These are phyloP conservation scores for Volutella citrinella DNA, from an alignment of 2,329 filamentous ascomycete genomes.

Conservation along the genomic window DNA sequence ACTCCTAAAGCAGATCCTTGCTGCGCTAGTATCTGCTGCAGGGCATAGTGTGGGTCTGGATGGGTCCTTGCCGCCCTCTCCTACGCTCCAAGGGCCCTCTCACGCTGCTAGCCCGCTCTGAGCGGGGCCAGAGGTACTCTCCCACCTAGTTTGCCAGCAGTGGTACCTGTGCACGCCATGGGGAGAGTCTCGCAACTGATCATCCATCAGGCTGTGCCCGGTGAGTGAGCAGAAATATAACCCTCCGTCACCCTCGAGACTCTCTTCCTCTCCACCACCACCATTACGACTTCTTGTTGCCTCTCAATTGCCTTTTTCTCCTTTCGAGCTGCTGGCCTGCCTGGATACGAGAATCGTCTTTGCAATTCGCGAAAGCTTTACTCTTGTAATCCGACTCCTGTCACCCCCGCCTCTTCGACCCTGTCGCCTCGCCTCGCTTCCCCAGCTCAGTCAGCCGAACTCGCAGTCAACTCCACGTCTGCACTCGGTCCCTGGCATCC, in stretches of 20 bases:
- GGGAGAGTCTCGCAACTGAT: slow-evolving; percentile 21
- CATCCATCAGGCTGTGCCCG: slow-evolving; percentile 28
- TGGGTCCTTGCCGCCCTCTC: slow-evolving; percentile 13
- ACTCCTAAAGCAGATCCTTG: slow-evolving; percentile 13
- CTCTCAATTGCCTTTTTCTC: slow-evolving; percentile 19
- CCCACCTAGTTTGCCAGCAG: slow-evolving; percentile 28
- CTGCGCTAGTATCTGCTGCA: slow-evolving; percentile 26
- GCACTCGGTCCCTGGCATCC: slow-evolving; percentile 4
- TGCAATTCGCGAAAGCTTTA: slow-evolving; percentile 6
- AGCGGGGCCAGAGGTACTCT: slow-evolving; percentile 26
- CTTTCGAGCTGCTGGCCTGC: slow-evolving; percentile 13
- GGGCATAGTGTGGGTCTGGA: slow-evolving; percentile 24
- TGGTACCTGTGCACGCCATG: slow-evolving; percentile 26
- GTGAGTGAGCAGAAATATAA: slow-evolving; percentile 27
- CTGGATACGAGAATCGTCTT: slow-evolving; percentile 11
- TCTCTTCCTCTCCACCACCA: slow-evolving; percentile 16
- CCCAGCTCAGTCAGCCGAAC: slow-evolving; percentile 9
- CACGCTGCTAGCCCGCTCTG: slow-evolving; percentile 19
- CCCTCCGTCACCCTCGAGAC: slow-evolving; percentile 21
- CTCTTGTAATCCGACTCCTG: slow-evolving; percentile 14
- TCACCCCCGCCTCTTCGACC: slow-evolving; percentile 10
- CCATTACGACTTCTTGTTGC: slow-evolving; percentile 15
- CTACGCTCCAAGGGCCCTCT: slow-evolving; percentile 9
- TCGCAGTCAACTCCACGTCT: slow-evolving; percentile 11
- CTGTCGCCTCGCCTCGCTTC: slow-evolving; percentile 4